These are phyloP conservation scores for Ceratocystis eucalypticola DNA, from an alignment of 2,329 filamentous ascomycete species.

Conservation along the genomic window DNA sequence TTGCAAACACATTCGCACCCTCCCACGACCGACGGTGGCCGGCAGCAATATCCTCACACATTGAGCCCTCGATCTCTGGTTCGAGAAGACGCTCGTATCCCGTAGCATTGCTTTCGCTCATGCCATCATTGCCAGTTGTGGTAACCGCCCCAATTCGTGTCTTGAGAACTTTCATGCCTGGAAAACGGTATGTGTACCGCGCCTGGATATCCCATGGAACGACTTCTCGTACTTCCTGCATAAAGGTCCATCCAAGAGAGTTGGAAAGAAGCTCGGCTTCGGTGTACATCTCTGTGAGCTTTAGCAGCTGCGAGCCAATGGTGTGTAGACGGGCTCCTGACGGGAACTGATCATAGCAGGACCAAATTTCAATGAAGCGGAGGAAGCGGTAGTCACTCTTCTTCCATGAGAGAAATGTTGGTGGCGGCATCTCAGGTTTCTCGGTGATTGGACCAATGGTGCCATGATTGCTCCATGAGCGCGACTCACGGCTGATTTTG, in stretches of 20 bases:
- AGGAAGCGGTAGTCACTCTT: constrained; percentile 43
- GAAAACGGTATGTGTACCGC: constrained; percentile 46
- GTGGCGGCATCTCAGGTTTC: not conserved
- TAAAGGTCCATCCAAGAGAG: constrained; percentile 46
- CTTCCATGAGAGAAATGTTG: constrained; percentile 30
- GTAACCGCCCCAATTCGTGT: constrained; percentile 18
- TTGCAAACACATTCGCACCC: constrained; percentile 52
- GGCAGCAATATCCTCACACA: constrained; percentile 33
- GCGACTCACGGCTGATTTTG: constrained; percentile 35
- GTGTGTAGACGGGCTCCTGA: constrained; percentile 41
- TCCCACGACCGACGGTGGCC: constrained; percentile 46
- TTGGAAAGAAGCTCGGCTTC: constrained; percentile 34
- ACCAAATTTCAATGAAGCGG: constrained; percentile 57
- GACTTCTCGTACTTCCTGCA: constrained; percentile 63
- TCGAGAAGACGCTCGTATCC: constrained; percentile 45
- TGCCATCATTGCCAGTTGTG: constrained; percentile 4
- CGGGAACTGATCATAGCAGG: constrained; percentile 42
- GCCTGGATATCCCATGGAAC: constrained; percentile 56
- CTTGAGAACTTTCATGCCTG: constrained; percentile 26
- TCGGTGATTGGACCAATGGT: constrained; percentile 28
- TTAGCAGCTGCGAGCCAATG: constrained; percentile 51
- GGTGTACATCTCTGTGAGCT: constrained; percentile 46
- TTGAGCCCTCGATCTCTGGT: constrained; percentile 29
- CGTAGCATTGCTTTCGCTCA: constrained; percentile 24
- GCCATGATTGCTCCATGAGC: constrained; percentile 38